Conservation (phyloP, 1,284 basidiomycete species). For the Xerocomus minutiporus region DNA sequence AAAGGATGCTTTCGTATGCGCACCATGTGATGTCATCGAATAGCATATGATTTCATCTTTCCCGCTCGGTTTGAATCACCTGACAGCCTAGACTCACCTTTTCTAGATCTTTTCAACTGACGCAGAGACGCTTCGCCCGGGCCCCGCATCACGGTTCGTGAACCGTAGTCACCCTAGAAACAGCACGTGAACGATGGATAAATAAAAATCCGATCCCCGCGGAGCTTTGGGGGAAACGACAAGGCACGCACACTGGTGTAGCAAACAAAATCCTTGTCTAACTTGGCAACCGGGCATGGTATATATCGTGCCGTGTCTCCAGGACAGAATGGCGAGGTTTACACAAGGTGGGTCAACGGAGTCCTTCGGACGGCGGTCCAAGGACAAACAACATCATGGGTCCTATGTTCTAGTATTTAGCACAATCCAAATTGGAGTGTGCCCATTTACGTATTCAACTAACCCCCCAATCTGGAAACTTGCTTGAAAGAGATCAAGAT, state of each 20-base stretch:
- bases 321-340: background rate
- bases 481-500: too few species aligned
- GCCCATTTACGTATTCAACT: too few species aligned
- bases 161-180: constrained; percentile 45
- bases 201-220: constrained; percentile 2
- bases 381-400: too few species aligned
- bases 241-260: background rate
- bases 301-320: background rate
- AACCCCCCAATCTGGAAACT: too few species aligned
- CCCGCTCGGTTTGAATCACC: too few species aligned
- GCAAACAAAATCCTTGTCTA: background rate
- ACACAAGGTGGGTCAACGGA: background rate
- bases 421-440: too few species aligned
- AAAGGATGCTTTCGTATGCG: background rate
- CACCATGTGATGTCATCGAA: background rate
- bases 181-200: constrained; percentile 6
- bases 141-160: constrained; percentile 59
- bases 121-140: constrained; percentile 45
- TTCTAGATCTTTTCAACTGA: constrained; percentile 50
- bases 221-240: background rate
- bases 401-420: too few species aligned
- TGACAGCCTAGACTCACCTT: constrained; percentile 16
- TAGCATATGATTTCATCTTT: background rate
- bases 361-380: background rate
- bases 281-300: too few species aligned